These are phyloP conservation scores for Dianthus caryophyllus DNA, from an alignment of 148 eudicot species.

Conservation along the genomic window DNA sequence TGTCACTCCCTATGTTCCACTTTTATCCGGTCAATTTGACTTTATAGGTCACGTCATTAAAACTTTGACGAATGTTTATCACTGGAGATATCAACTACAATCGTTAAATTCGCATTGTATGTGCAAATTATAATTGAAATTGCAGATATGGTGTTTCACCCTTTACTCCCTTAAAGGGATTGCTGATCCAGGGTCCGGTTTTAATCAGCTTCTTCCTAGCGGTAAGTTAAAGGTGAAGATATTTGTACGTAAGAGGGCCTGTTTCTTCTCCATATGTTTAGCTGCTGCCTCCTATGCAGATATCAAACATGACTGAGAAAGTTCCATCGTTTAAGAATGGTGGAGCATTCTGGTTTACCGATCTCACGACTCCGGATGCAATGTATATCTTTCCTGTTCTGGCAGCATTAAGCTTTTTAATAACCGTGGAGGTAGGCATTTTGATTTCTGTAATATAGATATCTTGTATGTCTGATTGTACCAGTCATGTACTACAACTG, in stretches of 20 bases:
- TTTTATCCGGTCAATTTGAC: too few species aligned
- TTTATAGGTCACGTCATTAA: background rate
- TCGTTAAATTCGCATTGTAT: too few species aligned
- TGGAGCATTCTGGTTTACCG: slow-evolving; percentile 88
- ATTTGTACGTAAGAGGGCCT: slow-evolving; percentile 7
- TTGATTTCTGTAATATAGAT: background rate
- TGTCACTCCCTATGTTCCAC: background rate
- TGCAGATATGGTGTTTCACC: slow-evolving; percentile 89
- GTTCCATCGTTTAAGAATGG: slow-evolving; percentile 89
- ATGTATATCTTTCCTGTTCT: slow-evolving; percentile 71
- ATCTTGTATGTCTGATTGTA: too few species aligned
- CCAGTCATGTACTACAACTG: too few species aligned
- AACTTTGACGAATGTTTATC: background rate
- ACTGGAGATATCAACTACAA: background rate
- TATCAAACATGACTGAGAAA: slow-evolving; percentile 84
- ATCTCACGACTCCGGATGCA: slow-evolving; percentile 80
- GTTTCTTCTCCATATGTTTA: slow-evolving; percentile 6
- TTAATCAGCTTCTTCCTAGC: slow-evolving; percentile 95
- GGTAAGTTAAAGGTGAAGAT: slow-evolving; percentile 46
- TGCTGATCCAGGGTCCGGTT: slow-evolving; percentile 76
- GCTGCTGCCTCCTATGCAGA: slow-evolving; percentile 35
- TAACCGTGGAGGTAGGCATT: slow-evolving; percentile 73
- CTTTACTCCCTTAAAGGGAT: slow-evolving; percentile 77
- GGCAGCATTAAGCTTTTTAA: slow-evolving; percentile 67
- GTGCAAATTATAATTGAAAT: slow-evolving; percentile 2